Conservation (phyloP, 441 rosid genomes). For the Brassica balearica region DNA sequence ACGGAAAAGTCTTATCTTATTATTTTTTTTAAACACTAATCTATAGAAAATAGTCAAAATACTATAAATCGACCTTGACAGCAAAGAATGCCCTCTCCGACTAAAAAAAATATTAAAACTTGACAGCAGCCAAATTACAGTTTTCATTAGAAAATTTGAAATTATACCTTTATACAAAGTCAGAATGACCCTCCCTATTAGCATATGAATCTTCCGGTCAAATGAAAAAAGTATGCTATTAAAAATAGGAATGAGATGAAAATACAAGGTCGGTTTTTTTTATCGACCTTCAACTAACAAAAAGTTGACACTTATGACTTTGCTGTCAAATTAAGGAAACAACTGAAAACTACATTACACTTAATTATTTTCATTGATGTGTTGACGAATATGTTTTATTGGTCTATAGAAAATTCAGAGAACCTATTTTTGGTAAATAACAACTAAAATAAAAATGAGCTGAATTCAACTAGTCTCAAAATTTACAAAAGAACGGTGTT, state of each 20-base stretch:
- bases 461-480: neutral
- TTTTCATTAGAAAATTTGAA: neutral
- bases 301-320: slow-evolving; percentile 17
- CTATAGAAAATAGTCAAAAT: too few species aligned
- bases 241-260: neutral
- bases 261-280: slow-evolving; percentile 13
- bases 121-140: neutral
- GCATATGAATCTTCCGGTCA: slow-evolving; percentile 5
- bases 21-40: too few species aligned
- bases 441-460: neutral
- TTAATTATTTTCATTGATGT: neutral
- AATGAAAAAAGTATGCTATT: neutral
- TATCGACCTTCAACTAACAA: slow-evolving; percentile 27
- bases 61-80: too few species aligned
- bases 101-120: too few species aligned
- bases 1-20: too few species aligned
- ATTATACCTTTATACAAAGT: neutral
- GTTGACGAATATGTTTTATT: neutral
- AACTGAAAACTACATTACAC: neutral
- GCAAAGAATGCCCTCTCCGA: too few species aligned
- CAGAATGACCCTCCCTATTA: neutral
- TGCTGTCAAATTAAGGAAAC: slow-evolving; percentile 21
- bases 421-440: neutral
- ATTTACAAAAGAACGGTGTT: neutral
- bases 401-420: neutral